Conservation (phyloP, 805 yeast species). For the Teunomyces pallodes region DNA sequence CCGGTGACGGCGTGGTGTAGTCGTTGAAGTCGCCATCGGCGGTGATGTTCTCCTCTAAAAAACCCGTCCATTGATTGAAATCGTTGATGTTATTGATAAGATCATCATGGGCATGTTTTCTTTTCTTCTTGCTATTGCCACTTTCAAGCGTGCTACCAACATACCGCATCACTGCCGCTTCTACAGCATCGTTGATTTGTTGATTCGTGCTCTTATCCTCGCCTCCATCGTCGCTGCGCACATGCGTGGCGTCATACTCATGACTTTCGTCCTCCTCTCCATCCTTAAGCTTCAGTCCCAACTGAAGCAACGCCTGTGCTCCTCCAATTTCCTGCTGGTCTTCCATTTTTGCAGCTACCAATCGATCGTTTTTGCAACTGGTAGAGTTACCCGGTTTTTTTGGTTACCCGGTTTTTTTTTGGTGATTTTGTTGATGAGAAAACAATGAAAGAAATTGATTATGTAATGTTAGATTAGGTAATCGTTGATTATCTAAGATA, state of each 20-base stretch:
- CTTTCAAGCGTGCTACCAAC: conserved; percentile 58
- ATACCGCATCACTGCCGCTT: conserved; percentile 72
- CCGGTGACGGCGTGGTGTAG: conserved; percentile 3
- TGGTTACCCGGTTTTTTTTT: too few relatives aligned
- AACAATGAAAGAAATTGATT: too few relatives aligned
- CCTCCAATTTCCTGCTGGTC: conserved; percentile 44
- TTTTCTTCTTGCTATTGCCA: conserved; percentile 7
- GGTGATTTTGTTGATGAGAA: too few relatives aligned
- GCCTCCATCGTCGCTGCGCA: conserved; percentile 4
- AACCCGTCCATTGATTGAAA: conserved; percentile 50
- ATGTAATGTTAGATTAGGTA: too few relatives aligned
- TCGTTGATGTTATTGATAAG: conserved; percentile 43
- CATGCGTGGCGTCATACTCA: neutral
- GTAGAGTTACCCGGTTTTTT: conserved; percentile 11
- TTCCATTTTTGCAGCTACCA: conserved; percentile 20
- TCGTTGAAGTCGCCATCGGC: conserved; percentile 10
- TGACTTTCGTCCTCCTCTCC: conserved; percentile 7
- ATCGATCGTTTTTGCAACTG: neutral
- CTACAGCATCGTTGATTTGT: conserved; percentile 55
- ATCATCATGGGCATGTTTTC: conserved; percentile 32
- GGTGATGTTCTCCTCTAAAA: conserved; percentile 22
- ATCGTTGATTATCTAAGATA: too few relatives aligned
- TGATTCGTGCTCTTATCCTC: conserved; percentile 33
- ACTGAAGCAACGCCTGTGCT: conserved; percentile 43
- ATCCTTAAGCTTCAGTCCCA: conserved; percentile 32